Conservation (phyloP, 2,329 filamentous ascomycete species). For the Macroventuria anomochaeta region DNA sequence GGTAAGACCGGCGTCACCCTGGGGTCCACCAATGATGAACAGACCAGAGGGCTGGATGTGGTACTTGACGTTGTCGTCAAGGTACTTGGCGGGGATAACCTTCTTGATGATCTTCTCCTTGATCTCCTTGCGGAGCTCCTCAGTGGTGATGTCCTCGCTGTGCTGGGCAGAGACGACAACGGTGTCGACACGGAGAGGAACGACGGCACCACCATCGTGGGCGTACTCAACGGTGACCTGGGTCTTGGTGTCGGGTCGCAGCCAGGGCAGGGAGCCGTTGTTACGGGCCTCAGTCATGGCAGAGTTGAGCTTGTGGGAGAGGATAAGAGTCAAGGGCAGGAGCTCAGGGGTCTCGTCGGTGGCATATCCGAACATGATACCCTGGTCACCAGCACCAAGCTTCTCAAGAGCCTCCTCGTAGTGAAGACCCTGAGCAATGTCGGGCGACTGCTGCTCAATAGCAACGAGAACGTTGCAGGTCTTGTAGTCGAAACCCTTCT, state of each 20-base stretch:
- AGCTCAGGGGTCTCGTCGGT: conserved; percentile 98
- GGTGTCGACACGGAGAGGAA: conserved; percentile 92
- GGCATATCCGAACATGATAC: conserved; percentile 99
- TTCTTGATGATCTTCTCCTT: conserved; percentile 96
- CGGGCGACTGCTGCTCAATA: conserved; percentile 98
- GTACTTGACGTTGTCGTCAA: conserved; percentile 93
- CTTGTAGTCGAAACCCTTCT: conserved; percentile 99
- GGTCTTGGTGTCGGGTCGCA: conserved; percentile 98
- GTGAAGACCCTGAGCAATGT: conserved; percentile 98
- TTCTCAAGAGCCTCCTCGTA: conserved; percentile 97
- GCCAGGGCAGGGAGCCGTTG: conserved; percentile 87
- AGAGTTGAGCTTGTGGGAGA: conserved; percentile 96
- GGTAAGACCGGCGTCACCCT: conserved; percentile 98
- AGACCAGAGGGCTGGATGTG: conserved; percentile 98
- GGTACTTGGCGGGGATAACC: conserved; percentile 89
- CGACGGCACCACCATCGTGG: conserved; percentile 91
- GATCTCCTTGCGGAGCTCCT: conserved; percentile 92
- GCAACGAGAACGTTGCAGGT: conserved; percentile 98
- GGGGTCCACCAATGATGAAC: conserved; percentile 98
- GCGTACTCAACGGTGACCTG: conserved; percentile 99
- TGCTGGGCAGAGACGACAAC: conserved; percentile 97
- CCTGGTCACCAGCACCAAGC: conserved; percentile 98
- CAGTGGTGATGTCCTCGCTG: conserved; percentile 83
- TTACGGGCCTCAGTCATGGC: conserved; percentile 91
- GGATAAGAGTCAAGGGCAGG: conserved; percentile 89